These are phyloP conservation scores for Aureobasidium sp. DNA, from an alignment of 2,329 filamentous ascomycete species.

Conservation along the genomic window DNA sequence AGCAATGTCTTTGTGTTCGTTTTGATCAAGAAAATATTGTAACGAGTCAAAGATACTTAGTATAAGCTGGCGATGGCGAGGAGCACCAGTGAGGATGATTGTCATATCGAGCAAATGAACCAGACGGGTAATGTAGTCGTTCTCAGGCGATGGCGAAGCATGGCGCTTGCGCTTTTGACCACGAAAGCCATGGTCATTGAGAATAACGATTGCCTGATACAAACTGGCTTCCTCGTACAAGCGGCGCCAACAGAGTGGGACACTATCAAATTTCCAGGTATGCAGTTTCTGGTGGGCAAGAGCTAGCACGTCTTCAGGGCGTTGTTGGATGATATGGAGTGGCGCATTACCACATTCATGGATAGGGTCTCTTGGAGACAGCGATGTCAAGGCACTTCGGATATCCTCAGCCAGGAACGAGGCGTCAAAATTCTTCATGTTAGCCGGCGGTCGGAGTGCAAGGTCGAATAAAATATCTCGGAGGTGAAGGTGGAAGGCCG, in stretches of 20 bases:
- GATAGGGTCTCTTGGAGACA: conserved; percentile 26
- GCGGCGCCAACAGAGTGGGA: conserved; percentile 61
- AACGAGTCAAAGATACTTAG: conserved; percentile 48
- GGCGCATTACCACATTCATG: conserved; percentile 36
- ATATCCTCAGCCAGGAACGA: neutral
- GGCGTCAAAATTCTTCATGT: neutral
- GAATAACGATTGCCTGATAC: conserved; percentile 46
- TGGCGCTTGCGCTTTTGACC: conserved; percentile 20
- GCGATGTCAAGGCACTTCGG: neutral
- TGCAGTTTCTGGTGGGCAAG: conserved; percentile 62
- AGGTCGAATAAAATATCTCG: neutral
- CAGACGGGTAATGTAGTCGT: conserved; percentile 48
- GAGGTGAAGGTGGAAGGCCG: neutral
- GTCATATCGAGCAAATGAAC: conserved; percentile 67
- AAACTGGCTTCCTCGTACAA: conserved; percentile 66
- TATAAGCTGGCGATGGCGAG: conserved; percentile 43
- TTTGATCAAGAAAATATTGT: conserved; percentile 23
- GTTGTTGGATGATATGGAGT: conserved; percentile 29
- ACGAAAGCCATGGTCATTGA: conserved; percentile 3
- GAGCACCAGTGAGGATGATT: conserved; percentile 65
- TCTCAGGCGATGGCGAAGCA: conserved; percentile 1
- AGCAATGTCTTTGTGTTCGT: neutral
- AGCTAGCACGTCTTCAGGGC: conserved; percentile 47
- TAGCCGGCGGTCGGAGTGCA: neutral
- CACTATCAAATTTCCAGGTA: conserved; percentile 58